A percentile compares a stretch with the other conserved stretches of the same genome.
Conservation (phyloP, 495 filamentous ascomycete genomes). For the Astrocystis sublimbata region DNA sequence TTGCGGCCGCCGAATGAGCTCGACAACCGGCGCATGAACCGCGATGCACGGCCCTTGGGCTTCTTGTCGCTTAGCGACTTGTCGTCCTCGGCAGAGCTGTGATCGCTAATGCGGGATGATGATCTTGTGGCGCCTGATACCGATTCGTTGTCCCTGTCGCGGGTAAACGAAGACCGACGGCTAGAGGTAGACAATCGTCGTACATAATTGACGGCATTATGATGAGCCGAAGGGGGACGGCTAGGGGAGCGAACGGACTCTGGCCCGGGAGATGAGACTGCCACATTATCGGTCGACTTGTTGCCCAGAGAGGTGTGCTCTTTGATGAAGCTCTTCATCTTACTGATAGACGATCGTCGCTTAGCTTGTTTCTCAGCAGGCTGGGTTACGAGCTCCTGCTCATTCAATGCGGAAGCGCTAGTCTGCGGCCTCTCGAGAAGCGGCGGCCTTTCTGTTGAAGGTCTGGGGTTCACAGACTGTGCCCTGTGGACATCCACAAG, state of each 20-base stretch:
- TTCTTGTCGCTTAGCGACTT: constrained; percentile 57
- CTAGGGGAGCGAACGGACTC: constrained; percentile 41
- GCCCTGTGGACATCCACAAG: constrained; percentile 67
- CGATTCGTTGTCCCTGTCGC: constrained; percentile 28
- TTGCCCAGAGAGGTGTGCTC: constrained; percentile 46
- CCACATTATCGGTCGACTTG: constrained; percentile 43
- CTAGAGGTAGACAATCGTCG: constrained; percentile 49
- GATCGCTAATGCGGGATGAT: constrained; percentile 35
- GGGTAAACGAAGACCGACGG: constrained; percentile 43
- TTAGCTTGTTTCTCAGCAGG: constrained; percentile 30
- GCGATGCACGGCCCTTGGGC: constrained; percentile 61
- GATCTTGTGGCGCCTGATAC: constrained; percentile 26
- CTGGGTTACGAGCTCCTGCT: constrained; percentile 26
- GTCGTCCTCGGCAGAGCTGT: constrained; percentile 33
- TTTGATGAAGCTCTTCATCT: constrained; percentile 56
- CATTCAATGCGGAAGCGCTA: constrained; percentile 41
- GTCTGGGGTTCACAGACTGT: constrained; percentile 23
- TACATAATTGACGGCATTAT: constrained; percentile 29
- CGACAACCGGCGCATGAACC: constrained; percentile 80
- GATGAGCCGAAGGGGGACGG: constrained; percentile 43
- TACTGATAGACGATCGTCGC: constrained; percentile 51
- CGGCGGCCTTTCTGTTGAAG: constrained; percentile 22
- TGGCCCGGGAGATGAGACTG: constrained; percentile 27
- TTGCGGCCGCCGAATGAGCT: constrained; percentile 61
- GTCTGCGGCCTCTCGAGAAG: constrained; percentile 28